Evolutionary conservation across 371 early-diverging fungal genomes (phyloP), one percentile per base, ranked within the genome.

Genomic region (Apophysomyces sp.): DNA sequence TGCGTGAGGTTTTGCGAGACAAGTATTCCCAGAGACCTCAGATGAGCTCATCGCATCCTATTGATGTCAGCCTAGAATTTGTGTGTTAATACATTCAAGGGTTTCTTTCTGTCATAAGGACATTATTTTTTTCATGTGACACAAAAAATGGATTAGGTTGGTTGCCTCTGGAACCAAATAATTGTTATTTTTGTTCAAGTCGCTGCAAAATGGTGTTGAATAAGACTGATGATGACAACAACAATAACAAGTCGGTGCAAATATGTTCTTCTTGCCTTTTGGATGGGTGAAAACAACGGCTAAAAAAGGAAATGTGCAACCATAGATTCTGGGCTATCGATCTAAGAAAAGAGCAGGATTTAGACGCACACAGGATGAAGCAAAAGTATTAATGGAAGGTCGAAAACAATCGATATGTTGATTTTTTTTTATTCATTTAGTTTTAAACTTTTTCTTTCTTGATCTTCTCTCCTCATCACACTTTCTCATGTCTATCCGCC

Each of bases 1-100:
- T 73, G 16, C 71, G 73, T 37, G 58, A 70, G 12, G 67, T 73
- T 28, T 26, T 73, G 52, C 52, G 57, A 21, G 62, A 64, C 5
- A 64, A 65, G 31, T 73, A 73, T 41, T 49, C 49, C 18, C 73
- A 73, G 41, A 55, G 71, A 36, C 73, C 73, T 52, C 73, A 73
- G 34, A 36, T 73, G 57, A 70, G 71, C 26, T 34, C 57, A 0
- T 61, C 61, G 16, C 66, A 66, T 61, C 73, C 73, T 51, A 73
- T 73, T 31, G 73, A 73, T 32, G 65, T 73, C 6, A 55, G 67
- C 9, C 62, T 67, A 58, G 44, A 61, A 30, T 73, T 73, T 51
- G 65, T 67, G 13, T 70, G 71, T 39, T 73, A 62, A 63, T 18
- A 44, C 24, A 16, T n/a, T 21, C 49, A 34, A 34, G 34, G 34